phyloP scores from a whole-genome alignment of 192 early-diverging fungal species.

The Coemansia sp. region DNA sequence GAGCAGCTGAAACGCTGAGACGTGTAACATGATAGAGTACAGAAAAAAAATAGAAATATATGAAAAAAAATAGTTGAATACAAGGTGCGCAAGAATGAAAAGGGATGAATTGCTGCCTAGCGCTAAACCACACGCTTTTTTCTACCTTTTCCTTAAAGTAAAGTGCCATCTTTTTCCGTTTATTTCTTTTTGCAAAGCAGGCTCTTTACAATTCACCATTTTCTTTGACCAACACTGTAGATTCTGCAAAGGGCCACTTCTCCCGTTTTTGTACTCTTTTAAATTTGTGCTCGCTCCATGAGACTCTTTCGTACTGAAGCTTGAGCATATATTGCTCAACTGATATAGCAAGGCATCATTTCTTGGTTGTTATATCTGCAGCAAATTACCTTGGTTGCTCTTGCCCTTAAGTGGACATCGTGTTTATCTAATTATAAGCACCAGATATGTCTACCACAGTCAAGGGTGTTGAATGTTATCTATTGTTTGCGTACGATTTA shows the following conservation, averaged over 20 bases:
- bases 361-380: too few relatives aligned
- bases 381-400: too few relatives aligned
- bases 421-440: too few relatives aligned
- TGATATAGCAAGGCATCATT: too few relatives aligned
- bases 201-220: background rate
- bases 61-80: background rate
- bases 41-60: background rate
- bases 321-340: too few relatives aligned
- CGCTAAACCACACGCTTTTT: background rate
- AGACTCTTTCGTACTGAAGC: too few relatives aligned
- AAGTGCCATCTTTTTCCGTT: background rate
- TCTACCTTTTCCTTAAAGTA: background rate
- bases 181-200: background rate
- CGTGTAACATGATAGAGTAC: background rate
- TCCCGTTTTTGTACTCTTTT: background rate
- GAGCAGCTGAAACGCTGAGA: background rate
- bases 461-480: too few relatives aligned
- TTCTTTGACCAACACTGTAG: background rate
- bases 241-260: background rate
- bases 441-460: too few relatives aligned
- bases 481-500: too few relatives aligned
- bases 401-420: too few relatives aligned
- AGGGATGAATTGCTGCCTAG: background rate
- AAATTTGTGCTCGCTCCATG: too few relatives aligned
- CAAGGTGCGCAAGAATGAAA: background rate